These are phyloP conservation scores for Pleurotus giganteus DNA, from an alignment of 768 basidiomycete genomes.

Conservation along the genomic window DNA sequence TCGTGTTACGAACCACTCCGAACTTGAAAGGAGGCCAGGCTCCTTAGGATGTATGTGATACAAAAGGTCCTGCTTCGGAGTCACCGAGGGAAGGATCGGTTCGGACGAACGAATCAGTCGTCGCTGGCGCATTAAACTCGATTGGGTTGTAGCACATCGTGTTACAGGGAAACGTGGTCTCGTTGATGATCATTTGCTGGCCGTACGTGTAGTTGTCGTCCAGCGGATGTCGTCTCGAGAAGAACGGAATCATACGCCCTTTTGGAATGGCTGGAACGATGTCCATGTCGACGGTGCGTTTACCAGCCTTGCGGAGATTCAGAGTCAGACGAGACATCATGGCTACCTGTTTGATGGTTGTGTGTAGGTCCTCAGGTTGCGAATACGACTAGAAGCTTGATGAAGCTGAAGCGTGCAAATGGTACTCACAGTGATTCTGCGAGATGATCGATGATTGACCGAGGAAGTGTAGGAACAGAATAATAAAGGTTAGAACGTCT, in stretches of 20 bases:
- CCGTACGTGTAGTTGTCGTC: not conserved
- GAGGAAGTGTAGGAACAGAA: not conserved
- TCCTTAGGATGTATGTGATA: too few relatives aligned
- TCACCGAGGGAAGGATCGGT: too few relatives aligned
- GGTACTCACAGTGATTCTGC: slow-evolving; percentile 22
- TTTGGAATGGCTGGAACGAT: too few relatives aligned
- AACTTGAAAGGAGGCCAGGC: too few relatives aligned
- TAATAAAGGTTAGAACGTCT: too few relatives aligned
- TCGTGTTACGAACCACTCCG: too few relatives aligned
- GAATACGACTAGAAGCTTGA: slow-evolving; percentile 5
- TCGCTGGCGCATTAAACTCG: not conserved
- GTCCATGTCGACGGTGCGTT: not conserved
- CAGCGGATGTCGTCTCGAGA: not conserved
- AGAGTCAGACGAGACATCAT: slow-evolving; percentile 73
- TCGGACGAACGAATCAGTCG: too few relatives aligned
- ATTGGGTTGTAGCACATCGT: not conserved
- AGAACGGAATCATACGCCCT: not conserved
- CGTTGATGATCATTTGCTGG: not conserved
- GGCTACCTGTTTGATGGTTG: slow-evolving; percentile 43
- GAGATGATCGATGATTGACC: not conserved
- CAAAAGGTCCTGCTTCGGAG: too few relatives aligned
- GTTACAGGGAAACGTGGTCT: not conserved
- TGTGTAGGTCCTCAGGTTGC: too few relatives aligned
- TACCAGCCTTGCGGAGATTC: slow-evolving; percentile 46
- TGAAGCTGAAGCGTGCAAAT: not conserved